Percentiles rank a stretch among this genome's conserved stretches.
Evolutionary conservation across 441 rosid genomes (phyloP).

Genomic region (Pelargonium myrrhifolium): DNA sequence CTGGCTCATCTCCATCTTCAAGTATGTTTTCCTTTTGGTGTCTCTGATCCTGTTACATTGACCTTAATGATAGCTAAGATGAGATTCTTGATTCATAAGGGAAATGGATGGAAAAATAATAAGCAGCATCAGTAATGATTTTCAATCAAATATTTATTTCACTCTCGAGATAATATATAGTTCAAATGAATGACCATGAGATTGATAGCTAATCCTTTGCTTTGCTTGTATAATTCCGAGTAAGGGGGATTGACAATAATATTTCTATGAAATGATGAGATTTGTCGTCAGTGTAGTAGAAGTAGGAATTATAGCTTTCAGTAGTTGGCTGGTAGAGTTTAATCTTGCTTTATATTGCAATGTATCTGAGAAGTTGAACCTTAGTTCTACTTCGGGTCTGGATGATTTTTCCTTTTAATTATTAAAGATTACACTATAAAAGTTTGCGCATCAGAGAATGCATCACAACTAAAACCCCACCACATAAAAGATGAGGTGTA

Average conservation of each 20-base stretch:
- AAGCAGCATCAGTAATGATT: background rate
- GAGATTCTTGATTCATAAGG: background rate
- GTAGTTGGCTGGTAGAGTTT: background rate
- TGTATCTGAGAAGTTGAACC: background rate
- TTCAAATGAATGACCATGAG: background rate
- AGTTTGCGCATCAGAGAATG: background rate
- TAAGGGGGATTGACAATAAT: background rate
- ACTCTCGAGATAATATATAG: background rate
- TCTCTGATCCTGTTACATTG: background rate
- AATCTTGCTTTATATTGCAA: background rate
- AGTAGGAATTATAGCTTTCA: background rate
- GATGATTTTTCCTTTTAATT: background rate
- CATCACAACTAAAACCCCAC: background rate
- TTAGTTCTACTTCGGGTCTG: too few species aligned
- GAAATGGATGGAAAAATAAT: background rate
- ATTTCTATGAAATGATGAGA: background rate
- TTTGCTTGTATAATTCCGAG: background rate
- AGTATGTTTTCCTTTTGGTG: slow-evolving; percentile 41
- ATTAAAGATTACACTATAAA: background rate
- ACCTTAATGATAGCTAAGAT: background rate
- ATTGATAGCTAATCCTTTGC: background rate
- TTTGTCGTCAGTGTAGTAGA: background rate
- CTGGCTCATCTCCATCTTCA: slow-evolving; percentile 73
- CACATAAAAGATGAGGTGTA: too few species aligned
- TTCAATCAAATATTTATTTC: background rate